These are phyloP conservation scores for Raphanus sativus DNA, from an alignment of 345 rosid genomes.

Conservation along the genomic window DNA sequence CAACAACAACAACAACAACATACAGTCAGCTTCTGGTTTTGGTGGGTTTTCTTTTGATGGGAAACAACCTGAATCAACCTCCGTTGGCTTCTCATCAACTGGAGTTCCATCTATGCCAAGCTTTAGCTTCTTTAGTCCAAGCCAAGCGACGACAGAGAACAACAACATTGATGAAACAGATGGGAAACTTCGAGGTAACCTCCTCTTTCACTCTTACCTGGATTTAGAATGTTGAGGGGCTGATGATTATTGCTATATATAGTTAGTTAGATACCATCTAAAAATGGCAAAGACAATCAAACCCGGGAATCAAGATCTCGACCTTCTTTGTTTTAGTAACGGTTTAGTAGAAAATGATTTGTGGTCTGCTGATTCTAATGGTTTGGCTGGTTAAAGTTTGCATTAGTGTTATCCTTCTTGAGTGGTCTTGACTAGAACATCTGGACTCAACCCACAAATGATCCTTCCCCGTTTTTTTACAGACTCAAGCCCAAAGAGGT, in stretches of 20 bases:
- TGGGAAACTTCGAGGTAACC: slow-evolving; percentile 45
- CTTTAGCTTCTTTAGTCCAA: slow-evolving; percentile 60
- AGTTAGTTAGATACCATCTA: background rate
- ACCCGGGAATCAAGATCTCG: slow-evolving; percentile 6
- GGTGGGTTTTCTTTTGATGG: slow-evolving; percentile 62
- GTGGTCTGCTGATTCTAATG: background rate
- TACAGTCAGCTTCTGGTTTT: slow-evolving; percentile 15
- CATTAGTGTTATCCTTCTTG: background rate
- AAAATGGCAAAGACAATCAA: background rate
- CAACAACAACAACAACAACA: slow-evolving; percentile 21
- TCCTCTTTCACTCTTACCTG: background rate
- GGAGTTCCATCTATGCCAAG: slow-evolving; percentile 67
- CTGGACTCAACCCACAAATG: background rate
- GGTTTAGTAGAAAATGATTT: background rate
- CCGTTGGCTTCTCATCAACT: slow-evolving; percentile 36
- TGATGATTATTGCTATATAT: background rate
- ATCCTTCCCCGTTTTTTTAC: background rate
- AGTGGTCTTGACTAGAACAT: background rate
- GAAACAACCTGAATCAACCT: slow-evolving; percentile 40
- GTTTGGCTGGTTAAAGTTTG: background rate
- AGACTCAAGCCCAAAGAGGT: slow-evolving; percentile 46
- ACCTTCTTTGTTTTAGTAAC: background rate
- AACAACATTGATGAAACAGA: slow-evolving; percentile 32
- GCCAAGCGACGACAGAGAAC: slow-evolving; percentile 29
- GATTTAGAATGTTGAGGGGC: background rate